A percentile compares a stretch with the other conserved stretches of the same genome.
phyloP scores from a whole-genome alignment of 225 moss, liverwort and hornwort species.

The Rhytidiadelphus loreus region DNA sequence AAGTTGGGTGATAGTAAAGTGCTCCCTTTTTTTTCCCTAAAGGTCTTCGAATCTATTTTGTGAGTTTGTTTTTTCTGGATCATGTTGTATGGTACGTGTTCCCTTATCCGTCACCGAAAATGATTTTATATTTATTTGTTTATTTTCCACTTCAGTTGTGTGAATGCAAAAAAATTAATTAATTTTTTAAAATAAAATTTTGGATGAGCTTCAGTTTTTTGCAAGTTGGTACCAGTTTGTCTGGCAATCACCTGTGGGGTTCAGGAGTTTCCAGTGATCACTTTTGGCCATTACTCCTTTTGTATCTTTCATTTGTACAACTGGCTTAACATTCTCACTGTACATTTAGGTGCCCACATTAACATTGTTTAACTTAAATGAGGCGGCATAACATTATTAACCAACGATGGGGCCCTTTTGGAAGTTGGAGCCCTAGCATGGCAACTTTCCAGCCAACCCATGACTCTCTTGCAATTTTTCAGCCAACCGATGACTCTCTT shows the following conservation, averaged over 20 bases:
- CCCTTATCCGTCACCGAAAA: not conserved
- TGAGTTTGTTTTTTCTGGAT: too few relatives aligned
- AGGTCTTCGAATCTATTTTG: not conserved
- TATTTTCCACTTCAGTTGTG: not conserved
- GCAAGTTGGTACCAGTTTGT: not conserved
- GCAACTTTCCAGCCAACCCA: not conserved
- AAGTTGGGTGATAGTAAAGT: not conserved
- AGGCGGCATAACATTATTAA: not conserved
- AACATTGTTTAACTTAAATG: not conserved
- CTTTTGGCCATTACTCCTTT: not conserved
- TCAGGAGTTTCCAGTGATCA: too few relatives aligned
- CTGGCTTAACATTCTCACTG: not conserved
- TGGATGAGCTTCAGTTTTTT: not conserved
- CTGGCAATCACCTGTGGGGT: not conserved
- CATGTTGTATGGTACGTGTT: not conserved
- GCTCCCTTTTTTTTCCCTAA: not conserved
- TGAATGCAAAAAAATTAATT: not conserved
- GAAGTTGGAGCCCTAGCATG: rapidly evolving
- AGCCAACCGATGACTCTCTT: not conserved
- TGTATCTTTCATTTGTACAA: not conserved
- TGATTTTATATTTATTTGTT: too few relatives aligned
- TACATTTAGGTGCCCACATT: not conserved
- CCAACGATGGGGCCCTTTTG: not conserved
- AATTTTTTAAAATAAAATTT: not conserved
- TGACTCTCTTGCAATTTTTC: not conserved